phyloP scores from a whole-genome alignment of 2,329 filamentous ascomycete species.

The Epichloe baconii region DNA sequence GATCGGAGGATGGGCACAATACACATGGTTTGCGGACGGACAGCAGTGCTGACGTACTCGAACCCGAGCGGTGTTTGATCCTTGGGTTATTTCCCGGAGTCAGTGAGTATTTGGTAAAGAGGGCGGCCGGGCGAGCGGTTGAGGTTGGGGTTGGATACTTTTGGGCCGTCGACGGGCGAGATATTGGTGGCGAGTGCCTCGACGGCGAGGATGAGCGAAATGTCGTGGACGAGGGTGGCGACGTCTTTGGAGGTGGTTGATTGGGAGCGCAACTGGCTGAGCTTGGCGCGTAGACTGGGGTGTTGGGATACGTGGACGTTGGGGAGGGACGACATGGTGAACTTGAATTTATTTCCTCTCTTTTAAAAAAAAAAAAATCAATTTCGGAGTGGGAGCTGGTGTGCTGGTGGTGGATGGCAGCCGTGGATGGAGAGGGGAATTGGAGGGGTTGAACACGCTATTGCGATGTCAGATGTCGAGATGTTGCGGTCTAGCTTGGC shows the following conservation, averaged over 20 bases:
- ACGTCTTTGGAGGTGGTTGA: slow-evolving; percentile 60
- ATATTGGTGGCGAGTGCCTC: slow-evolving; percentile 64
- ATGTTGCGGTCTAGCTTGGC: too few relatives aligned
- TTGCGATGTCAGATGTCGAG: too few relatives aligned
- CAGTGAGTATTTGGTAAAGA: neutral
- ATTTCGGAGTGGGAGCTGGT: too few relatives aligned
- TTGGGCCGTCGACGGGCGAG: slow-evolving; percentile 41
- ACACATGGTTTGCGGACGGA: slow-evolving; percentile 55
- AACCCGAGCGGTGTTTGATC: slow-evolving; percentile 68
- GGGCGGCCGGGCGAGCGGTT: too few relatives aligned
- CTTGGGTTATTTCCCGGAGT: slow-evolving; percentile 26
- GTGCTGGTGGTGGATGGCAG: too few relatives aligned
- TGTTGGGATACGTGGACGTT: slow-evolving; percentile 72
- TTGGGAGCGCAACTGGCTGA: slow-evolving; percentile 74
- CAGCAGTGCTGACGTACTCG: slow-evolving; percentile 52
- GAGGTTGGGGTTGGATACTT: slow-evolving; percentile 34
- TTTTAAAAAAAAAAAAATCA: too few relatives aligned
- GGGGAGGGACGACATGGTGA: slow-evolving; percentile 30
- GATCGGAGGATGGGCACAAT: slow-evolving; percentile 89
- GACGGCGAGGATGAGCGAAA: slow-evolving; percentile 66
- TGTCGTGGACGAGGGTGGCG: slow-evolving; percentile 73
- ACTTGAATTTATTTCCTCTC: too few relatives aligned
- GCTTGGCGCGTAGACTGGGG: slow-evolving; percentile 76
- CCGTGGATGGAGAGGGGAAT: too few relatives aligned
- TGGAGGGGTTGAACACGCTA: too few relatives aligned